Evolutionary conservation across 2,329 filamentous ascomycete genomes (phyloP).

Genomic region (Cordyceps cateniannulata): DNA sequence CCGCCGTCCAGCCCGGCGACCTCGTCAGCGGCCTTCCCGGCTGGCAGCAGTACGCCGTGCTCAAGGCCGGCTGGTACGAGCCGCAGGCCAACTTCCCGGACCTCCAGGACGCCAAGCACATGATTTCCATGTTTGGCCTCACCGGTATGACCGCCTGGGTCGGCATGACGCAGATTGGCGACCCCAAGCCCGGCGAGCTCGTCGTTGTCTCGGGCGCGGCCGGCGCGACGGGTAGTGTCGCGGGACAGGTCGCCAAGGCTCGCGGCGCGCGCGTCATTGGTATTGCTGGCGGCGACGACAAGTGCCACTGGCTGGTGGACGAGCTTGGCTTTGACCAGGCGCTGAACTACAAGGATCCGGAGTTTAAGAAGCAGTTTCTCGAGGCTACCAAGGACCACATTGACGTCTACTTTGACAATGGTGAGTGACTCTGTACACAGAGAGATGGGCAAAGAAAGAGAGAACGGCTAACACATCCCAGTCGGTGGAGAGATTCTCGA

Average conservation of each 20-base stretch:
- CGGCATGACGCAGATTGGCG: slow-evolving; percentile 61
- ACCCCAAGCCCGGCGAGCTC: slow-evolving; percentile 62
- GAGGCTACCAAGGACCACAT: slow-evolving; percentile 53
- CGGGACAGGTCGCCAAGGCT: slow-evolving; percentile 71
- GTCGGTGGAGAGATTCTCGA: slow-evolving; percentile 68
- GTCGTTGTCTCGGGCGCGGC: slow-evolving; percentile 75
- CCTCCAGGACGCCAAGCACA: slow-evolving; percentile 45
- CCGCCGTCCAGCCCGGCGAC: slow-evolving; percentile 48
- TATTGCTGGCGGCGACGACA: slow-evolving; percentile 59
- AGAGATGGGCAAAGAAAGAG: background rate
- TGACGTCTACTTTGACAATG: slow-evolving; percentile 68
- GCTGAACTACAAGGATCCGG: slow-evolving; percentile 61
- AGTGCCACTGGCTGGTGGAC: slow-evolving; percentile 58
- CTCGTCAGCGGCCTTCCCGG: slow-evolving; percentile 50
- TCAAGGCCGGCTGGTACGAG: slow-evolving; percentile 45
- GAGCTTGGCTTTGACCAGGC: slow-evolving; percentile 62
- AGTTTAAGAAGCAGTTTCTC: slow-evolving; percentile 54
- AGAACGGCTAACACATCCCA: slow-evolving; percentile 8
- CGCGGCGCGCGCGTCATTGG: slow-evolving; percentile 58
- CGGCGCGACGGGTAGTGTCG: slow-evolving; percentile 70
- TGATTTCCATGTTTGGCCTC: slow-evolving; percentile 55
- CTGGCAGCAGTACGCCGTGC: slow-evolving; percentile 61
- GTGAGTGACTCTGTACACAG: slow-evolving; percentile 18
- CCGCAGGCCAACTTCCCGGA: slow-evolving; percentile 30
- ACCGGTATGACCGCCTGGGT: slow-evolving; percentile 73